Conservation (phyloP, 2,329 filamentous ascomycete genomes). For the Ilyonectria robusta region DNA sequence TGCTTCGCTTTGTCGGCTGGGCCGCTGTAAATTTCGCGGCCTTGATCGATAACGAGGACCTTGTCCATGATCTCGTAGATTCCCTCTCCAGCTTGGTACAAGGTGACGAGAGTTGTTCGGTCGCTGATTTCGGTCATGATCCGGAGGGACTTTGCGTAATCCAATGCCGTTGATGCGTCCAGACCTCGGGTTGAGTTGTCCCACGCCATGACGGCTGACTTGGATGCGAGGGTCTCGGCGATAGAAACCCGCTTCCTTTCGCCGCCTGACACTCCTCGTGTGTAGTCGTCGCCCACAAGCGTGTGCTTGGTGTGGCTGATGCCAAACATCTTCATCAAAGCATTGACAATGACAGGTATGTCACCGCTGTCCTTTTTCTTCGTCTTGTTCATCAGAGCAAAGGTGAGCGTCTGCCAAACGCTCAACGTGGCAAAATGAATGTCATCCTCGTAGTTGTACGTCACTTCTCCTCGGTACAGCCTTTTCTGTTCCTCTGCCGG, state of each 20-base stretch:
- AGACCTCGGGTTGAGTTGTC: constrained; percentile 86
- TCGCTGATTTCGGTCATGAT: constrained; percentile 84
- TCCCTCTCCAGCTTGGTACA: constrained; percentile 61
- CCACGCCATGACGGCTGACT: constrained; percentile 82
- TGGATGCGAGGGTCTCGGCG: constrained; percentile 82
- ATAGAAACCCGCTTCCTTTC: constrained; percentile 87
- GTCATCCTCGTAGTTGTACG: constrained; percentile 85
- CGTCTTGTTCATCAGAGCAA: constrained; percentile 82
- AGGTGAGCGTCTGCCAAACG: constrained; percentile 83
- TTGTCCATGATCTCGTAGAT: constrained; percentile 77
- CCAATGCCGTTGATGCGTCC: constrained; percentile 83
- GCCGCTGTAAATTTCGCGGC: constrained; percentile 78
- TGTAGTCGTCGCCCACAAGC: constrained; percentile 79
- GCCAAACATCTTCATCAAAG: constrained; percentile 83
- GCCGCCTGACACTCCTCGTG: constrained; percentile 83
- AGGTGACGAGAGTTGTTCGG: constrained; percentile 62
- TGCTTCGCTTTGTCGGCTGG: constrained; percentile 71
- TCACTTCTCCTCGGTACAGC: constrained; percentile 81
- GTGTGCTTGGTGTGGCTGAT: constrained; percentile 83
- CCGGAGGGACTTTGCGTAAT: constrained; percentile 79
- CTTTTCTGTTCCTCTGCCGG: constrained; percentile 77
- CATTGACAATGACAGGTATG: constrained; percentile 78
- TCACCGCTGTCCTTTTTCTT: constrained; percentile 74
- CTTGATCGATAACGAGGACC: constrained; percentile 82
- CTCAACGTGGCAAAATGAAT: constrained; percentile 81